A percentile compares a stretch with the other conserved stretches of the same genome.
These are phyloP conservation scores for Euphrasia confusa DNA, from an alignment of 257 asterid species.

Conservation along the genomic window DNA sequence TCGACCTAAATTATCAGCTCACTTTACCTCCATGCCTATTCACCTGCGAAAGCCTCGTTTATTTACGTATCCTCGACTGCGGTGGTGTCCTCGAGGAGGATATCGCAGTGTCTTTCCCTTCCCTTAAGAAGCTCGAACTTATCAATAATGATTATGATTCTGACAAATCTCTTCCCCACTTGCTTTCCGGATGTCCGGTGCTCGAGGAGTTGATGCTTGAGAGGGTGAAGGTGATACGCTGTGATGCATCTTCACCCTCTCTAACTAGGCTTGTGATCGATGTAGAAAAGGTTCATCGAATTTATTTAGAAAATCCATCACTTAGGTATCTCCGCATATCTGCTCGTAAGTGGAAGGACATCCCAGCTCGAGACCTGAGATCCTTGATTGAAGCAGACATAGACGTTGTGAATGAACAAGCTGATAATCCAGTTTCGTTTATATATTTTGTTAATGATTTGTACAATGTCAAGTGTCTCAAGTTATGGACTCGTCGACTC, in stretches of 20 bases:
- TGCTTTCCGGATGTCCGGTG: slow-evolving; percentile 14
- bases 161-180: neutral
- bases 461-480: neutral
- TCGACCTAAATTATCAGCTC: neutral
- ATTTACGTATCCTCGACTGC: neutral
- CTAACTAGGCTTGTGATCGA: neutral
- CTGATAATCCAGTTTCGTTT: neutral
- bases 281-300: neutral
- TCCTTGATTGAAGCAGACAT: neutral
- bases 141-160: neutral
- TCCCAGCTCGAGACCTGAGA: neutral
- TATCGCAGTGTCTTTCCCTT: neutral
- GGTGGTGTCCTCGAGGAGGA: neutral
- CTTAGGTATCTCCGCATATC: neutral
- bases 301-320: neutral
- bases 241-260: neutral
- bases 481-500: neutral
- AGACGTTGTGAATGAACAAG: neutral
- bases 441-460: neutral
- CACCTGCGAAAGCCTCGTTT: neutral
- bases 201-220: neutral
- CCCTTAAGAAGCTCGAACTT: slow-evolving; percentile 10
- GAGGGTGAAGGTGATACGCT: neutral
- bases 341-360: neutral
- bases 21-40: neutral